These are phyloP conservation scores for Croton laevigatus DNA, from an alignment of 441 rosid genomes.

Conservation along the genomic window DNA sequence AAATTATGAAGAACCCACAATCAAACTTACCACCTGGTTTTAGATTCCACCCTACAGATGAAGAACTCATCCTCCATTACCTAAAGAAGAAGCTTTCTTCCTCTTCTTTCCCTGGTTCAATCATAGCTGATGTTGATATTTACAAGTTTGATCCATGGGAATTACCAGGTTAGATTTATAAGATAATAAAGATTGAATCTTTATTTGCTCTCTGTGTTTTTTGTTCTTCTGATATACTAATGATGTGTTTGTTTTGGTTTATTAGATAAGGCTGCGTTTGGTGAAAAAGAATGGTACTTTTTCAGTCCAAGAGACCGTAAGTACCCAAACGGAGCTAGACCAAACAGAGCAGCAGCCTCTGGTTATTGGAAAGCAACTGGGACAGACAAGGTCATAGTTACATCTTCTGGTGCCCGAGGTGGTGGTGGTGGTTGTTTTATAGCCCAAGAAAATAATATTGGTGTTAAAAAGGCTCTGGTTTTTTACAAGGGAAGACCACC, in stretches of 20 bases:
- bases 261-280: constrained; percentile 68
- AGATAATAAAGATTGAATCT: too few relatives aligned
- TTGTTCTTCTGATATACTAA: neutral
- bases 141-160: constrained; percentile 99
- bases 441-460: constrained; percentile 51
- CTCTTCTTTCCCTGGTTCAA: constrained; percentile 49
- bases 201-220: too few relatives aligned
- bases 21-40: constrained; percentile 87
- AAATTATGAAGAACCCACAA: constrained; percentile 57
- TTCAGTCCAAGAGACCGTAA: constrained; percentile 95
- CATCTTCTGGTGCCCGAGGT: constrained; percentile 27
- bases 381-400: constrained; percentile 70
- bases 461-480: constrained; percentile 92
- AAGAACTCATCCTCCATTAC: constrained; percentile 83
- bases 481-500: constrained; percentile 93
- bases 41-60: constrained; percentile 95
- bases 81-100: constrained; percentile 63
- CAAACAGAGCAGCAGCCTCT: constrained; percentile 91
- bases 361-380: constrained; percentile 99
- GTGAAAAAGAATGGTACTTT: constrained; percentile 98
- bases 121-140: constrained; percentile 81
- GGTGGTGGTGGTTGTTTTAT: constrained; percentile 7
- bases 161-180: constrained; percentile 49
- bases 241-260: neutral
- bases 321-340: constrained; percentile 95